Conservation (phyloP, 164 flowering plant genomes). For the Nelumbo lutea region DNA sequence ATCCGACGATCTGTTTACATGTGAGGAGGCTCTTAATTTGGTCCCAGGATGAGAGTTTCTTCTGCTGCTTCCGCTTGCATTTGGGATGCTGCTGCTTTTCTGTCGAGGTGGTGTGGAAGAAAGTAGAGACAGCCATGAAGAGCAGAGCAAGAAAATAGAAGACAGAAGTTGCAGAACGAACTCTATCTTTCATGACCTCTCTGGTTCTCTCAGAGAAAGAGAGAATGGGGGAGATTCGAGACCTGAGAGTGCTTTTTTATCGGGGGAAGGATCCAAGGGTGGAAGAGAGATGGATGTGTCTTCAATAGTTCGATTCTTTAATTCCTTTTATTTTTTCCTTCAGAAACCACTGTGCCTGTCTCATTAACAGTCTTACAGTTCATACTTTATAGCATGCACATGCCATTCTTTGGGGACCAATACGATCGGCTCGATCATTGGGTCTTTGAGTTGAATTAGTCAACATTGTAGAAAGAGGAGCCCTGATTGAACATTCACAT, state of each 20-base stretch:
- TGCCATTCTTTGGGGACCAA: too few species aligned
- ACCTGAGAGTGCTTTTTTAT: neutral
- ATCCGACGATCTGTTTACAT: conserved; percentile 67
- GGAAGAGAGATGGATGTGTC: conserved; percentile 4
- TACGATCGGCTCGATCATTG: too few species aligned
- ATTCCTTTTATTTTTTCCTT: too few species aligned
- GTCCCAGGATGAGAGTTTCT: conserved; percentile 76
- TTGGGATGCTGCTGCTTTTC: conserved; percentile 23
- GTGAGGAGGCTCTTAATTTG: conserved; percentile 79
- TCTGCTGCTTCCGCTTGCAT: conserved; percentile 27
- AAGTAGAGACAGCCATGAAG: conserved; percentile 54
- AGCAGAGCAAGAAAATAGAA: conserved; percentile 15
- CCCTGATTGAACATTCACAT: too few species aligned
- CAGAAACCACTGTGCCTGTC: too few species aligned
- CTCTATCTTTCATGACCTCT: conserved; percentile 16
- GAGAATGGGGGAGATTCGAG: neutral
- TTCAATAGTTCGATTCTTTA: too few species aligned
- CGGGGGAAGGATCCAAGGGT: conserved; percentile 26
- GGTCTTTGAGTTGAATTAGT: too few species aligned
- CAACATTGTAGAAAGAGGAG: too few species aligned
- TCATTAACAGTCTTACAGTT: too few species aligned
- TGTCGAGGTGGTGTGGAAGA: conserved; percentile 30
- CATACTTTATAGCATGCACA: too few species aligned
- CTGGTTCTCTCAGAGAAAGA: conserved; percentile 8
- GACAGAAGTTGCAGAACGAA: conserved; percentile 13